A percentile compares a stretch with the other conserved stretches of the same genome.
Evolutionary conservation across 305 asterid species (phyloP).

Genomic region (Andrographis paniculata): DNA sequence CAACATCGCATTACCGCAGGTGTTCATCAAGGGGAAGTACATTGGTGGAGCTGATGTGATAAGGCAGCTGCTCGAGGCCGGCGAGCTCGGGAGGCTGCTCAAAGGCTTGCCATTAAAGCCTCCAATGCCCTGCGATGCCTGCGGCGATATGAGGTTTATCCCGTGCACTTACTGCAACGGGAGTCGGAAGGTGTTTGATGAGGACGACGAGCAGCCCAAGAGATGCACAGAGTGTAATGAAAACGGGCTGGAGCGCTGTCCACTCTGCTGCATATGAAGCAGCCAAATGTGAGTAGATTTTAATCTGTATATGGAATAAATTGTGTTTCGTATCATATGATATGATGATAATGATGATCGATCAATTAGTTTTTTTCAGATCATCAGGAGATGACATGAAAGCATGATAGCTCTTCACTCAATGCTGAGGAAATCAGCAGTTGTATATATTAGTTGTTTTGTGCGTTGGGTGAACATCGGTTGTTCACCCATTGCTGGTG

Average conservation of each 20-base stretch:
- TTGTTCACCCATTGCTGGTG: slow-evolving; percentile 24
- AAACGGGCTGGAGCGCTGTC: slow-evolving; percentile 75
- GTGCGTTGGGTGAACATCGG: slow-evolving; percentile 24
- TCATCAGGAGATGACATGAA: slow-evolving; percentile 18
- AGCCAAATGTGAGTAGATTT: slow-evolving; percentile 16
- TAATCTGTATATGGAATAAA: slow-evolving; percentile 9
- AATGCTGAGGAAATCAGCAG: slow-evolving; percentile 26
- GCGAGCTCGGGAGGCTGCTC: slow-evolving; percentile 53
- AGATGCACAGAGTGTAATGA: slow-evolving; percentile 78
- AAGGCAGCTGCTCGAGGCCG: slow-evolving; percentile 58
- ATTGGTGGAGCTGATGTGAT: slow-evolving; percentile 75
- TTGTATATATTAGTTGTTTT: slow-evolving; percentile 29
- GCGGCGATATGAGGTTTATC: slow-evolving; percentile 58
- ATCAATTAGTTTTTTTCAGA: slow-evolving; percentile 12
- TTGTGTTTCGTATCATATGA: slow-evolving; percentile 8
- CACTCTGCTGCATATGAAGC: slow-evolving; percentile 50
- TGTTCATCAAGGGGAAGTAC: slow-evolving; percentile 70
- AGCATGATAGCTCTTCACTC: slow-evolving; percentile 15
- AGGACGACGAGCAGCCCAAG: slow-evolving; percentile 54
- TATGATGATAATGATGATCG: neutral
- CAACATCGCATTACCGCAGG: slow-evolving; percentile 58
- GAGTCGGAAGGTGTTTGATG: slow-evolving; percentile 74
- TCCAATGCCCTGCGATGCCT: slow-evolving; percentile 44
- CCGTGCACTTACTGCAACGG: slow-evolving; percentile 76
- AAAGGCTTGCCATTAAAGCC: slow-evolving; percentile 56